Evolutionary conservation across 139 green algal genomes (phyloP).

Genomic region (Chloropicon primus): DNA sequence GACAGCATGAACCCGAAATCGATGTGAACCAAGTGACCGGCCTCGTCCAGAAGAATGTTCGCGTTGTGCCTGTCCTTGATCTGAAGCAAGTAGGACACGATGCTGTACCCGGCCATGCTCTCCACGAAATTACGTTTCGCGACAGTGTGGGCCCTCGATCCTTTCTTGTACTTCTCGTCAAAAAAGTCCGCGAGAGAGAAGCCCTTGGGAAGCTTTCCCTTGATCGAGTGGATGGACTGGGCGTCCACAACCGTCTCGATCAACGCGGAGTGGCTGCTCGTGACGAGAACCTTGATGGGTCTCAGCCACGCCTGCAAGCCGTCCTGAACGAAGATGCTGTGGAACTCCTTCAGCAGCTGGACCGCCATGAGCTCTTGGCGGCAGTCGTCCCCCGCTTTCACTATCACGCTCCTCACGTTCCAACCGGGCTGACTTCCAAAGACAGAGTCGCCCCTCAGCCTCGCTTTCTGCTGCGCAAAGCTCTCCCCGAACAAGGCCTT

Average conservation of each 20-base stretch:
- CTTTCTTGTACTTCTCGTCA: conserved; percentile 32
- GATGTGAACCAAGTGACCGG: conserved; percentile 91
- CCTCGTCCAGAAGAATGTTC: conserved; percentile 71
- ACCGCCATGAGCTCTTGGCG: conserved; percentile 91
- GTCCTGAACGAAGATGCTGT: conserved; percentile 57
- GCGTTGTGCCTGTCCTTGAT: conserved; percentile 60
- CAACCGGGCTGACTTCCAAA: conserved; percentile 65
- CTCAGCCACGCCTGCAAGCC: conserved; percentile 66
- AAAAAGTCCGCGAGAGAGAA: conserved; percentile 69
- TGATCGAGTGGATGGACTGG: conserved; percentile 84
- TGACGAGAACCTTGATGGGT: conserved; percentile 86
- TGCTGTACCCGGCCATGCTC: conserved; percentile 69
- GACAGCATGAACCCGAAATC: conserved; percentile 99
- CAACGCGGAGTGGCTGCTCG: conserved; percentile 72
- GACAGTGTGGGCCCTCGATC: conserved; percentile 17
- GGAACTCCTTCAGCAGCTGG: conserved; percentile 77
- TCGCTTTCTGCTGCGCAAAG: conserved; percentile 30
- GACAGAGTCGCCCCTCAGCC: conserved; percentile 54
- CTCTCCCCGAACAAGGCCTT: conserved; percentile 50
- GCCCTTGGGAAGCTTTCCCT: conserved; percentile 21
- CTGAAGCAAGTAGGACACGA: conserved; percentile 70
- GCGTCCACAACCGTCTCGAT: conserved; percentile 93
- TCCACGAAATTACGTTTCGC: conserved; percentile 86
- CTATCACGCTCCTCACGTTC: conserved; percentile 79
- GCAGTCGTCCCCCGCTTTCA: conserved; percentile 97